Conservation (phyloP, 1,284 basidiomycete species). For the Fomes fomentarius region DNA sequence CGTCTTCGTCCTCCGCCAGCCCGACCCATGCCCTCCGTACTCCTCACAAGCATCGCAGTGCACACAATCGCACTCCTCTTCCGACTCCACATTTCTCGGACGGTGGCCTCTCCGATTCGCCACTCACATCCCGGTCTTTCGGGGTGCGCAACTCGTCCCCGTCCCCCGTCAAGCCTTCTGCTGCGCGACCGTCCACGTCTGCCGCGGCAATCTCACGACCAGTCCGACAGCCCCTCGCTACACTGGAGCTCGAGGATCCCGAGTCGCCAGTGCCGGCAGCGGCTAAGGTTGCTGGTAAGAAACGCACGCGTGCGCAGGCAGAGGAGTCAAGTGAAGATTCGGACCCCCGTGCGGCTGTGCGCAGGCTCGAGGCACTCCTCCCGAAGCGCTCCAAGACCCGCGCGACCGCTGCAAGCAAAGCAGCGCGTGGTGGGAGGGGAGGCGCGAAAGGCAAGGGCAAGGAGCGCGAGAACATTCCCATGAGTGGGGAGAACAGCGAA, state of each 20-base stretch:
- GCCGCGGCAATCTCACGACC: background rate
- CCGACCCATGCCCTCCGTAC: constrained; percentile 19
- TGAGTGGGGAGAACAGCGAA: constrained; percentile 4
- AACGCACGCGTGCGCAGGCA: constrained; percentile 22
- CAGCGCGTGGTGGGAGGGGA: constrained; percentile 1
- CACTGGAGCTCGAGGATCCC: constrained; percentile 16
- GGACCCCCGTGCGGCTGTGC: constrained; percentile 28
- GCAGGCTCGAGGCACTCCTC: constrained; percentile 30
- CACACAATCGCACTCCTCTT: constrained; percentile 26
- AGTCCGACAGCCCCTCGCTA: constrained; percentile 10
- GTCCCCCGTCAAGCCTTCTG: constrained; percentile 18
- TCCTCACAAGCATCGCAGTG: constrained; percentile 25
- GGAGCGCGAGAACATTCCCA: constrained; percentile 10
- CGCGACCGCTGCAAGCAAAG: constrained; percentile 8
- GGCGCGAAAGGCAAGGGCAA: constrained; percentile 11
- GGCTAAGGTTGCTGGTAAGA: constrained; percentile 12
- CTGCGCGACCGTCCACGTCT: background rate
- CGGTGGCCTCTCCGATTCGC: constrained; percentile 12
- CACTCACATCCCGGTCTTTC: constrained; percentile 9
- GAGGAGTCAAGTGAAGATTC: constrained; percentile 21
- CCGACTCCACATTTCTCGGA: constrained; percentile 22
- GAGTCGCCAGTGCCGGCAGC: background rate
- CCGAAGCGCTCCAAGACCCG: constrained; percentile 28
- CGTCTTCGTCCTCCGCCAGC: constrained; percentile 21
- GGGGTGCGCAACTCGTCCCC: constrained; percentile 11